Evolutionary conservation across 2,329 filamentous ascomycete species (phyloP).

Genomic region (Penicillium occitanis): DNA sequence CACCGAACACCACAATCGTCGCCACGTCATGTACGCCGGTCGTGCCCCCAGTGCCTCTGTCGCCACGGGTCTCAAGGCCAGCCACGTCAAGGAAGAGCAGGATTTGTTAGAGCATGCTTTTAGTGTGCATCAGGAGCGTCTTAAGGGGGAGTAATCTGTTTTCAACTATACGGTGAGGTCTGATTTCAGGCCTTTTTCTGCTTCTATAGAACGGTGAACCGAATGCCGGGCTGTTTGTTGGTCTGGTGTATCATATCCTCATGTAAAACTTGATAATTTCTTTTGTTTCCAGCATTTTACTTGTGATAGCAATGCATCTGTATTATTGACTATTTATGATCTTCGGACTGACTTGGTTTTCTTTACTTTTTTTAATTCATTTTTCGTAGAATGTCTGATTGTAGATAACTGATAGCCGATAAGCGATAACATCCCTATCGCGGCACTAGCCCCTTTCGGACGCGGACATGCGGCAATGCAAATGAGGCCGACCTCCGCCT

Average conservation of each 20-base stretch:
- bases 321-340: not conserved
- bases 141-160: constrained; percentile 61
- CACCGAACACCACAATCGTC: constrained; percentile 86
- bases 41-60: constrained; percentile 91
- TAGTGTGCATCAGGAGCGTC: constrained; percentile 62
- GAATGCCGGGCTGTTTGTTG: constrained; percentile 5
- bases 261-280: constrained; percentile 21
- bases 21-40: constrained; percentile 95
- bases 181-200: not conserved
- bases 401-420: not conserved
- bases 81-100: constrained; percentile 89
- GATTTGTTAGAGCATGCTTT: constrained; percentile 71
- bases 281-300: constrained; percentile 14
- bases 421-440: not conserved
- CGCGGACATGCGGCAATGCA: constrained; percentile 5
- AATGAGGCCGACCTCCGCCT: constrained; percentile 10
- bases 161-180: not conserved
- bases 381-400: not conserved
- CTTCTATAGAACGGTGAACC: constrained; percentile 1
- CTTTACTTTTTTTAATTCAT: too few relatives aligned
- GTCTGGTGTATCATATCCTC: constrained; percentile 12
- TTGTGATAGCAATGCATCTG: constrained; percentile 17
- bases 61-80: constrained; percentile 85
- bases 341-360: not conserved
- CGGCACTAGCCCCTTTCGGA: not conserved